phyloP scores from a whole-genome alignment of 2,329 filamentous ascomycete species.

The Alternaria sp. region DNA sequence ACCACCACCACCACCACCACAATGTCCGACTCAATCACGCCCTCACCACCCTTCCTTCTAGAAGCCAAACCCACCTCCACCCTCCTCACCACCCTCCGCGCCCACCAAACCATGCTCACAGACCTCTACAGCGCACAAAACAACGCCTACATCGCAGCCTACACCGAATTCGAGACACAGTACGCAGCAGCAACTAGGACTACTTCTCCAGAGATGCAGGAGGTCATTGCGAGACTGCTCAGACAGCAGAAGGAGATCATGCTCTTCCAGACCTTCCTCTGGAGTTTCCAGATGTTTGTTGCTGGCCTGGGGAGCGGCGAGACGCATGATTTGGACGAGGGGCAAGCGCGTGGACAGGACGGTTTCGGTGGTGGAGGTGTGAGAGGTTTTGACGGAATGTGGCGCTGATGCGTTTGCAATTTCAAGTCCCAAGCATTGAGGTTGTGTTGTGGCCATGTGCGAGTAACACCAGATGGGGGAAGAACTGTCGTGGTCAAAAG shows the following conservation, averaged over 20 bases:
- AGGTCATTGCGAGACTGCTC: not conserved
- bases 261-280: not conserved
- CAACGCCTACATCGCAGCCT: not conserved
- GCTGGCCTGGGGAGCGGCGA: not conserved
- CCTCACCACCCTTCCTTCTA: not conserved
- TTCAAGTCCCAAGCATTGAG: fast-evolving
- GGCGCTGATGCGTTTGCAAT: not conserved
- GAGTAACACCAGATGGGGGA: not conserved
- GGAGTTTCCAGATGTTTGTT: not conserved
- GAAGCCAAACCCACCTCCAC: not conserved
- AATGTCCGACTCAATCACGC: not conserved
- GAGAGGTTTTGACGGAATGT: not conserved
- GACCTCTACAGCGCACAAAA: not conserved
- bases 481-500: not conserved
- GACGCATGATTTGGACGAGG: not conserved
- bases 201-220: not conserved
- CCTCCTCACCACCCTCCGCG: not conserved
- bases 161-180: not conserved
- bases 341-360: not conserved
- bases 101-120: not conserved
- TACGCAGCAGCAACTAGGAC: not conserved
- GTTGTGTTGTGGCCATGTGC: not conserved
- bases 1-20: not conserved
- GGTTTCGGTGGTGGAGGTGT: no score
- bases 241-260: not conserved